Evolutionary conservation across 345 rosid genomes (phyloP).

Genomic region (Luvunga scandens): DNA sequence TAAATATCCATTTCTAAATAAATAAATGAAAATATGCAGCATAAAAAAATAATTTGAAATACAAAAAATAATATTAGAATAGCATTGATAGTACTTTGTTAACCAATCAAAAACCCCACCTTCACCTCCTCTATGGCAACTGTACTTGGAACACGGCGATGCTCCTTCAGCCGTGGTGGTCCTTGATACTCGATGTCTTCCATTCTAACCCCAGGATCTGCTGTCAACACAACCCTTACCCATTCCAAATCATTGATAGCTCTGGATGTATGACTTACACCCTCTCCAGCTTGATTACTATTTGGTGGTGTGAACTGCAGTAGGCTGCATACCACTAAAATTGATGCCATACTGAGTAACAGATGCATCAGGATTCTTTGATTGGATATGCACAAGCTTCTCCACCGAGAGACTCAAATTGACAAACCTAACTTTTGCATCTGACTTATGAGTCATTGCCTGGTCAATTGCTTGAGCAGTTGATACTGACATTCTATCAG

Average conservation of each 20-base stretch:
- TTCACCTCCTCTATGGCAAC: slow-evolving; percentile 97
- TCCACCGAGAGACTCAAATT: slow-evolving; percentile 65
- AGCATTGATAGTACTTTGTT: background rate
- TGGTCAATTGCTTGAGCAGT: slow-evolving; percentile 98
- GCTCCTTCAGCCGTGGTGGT: slow-evolving; percentile 73
- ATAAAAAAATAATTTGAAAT: background rate
- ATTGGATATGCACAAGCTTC: slow-evolving; percentile 30
- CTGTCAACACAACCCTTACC: slow-evolving; percentile 89
- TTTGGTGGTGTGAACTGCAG: slow-evolving; percentile 16
- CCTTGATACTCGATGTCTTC: slow-evolving; percentile 66
- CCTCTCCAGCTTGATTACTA: slow-evolving; percentile 24
- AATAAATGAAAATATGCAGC: background rate
- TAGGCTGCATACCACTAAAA: slow-evolving; percentile 12
- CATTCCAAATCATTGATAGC: slow-evolving; percentile 64
- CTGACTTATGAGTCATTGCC: slow-evolving; percentile 89
- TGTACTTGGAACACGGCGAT: slow-evolving; percentile 99
- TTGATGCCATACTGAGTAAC: slow-evolving; percentile 21
- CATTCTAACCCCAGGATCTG: slow-evolving; percentile 77
- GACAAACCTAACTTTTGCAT: slow-evolving; percentile 70
- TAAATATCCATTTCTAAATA: background rate
- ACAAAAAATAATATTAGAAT: background rate
- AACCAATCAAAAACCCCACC: slow-evolving; percentile 41
- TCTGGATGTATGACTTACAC: slow-evolving; percentile 24
- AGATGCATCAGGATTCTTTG: slow-evolving; percentile 19
- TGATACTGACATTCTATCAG: slow-evolving; percentile 91